These are phyloP conservation scores for Xeromyces bisporus DNA, from an alignment of 495 filamentous ascomycete species.

Conservation along the genomic window DNA sequence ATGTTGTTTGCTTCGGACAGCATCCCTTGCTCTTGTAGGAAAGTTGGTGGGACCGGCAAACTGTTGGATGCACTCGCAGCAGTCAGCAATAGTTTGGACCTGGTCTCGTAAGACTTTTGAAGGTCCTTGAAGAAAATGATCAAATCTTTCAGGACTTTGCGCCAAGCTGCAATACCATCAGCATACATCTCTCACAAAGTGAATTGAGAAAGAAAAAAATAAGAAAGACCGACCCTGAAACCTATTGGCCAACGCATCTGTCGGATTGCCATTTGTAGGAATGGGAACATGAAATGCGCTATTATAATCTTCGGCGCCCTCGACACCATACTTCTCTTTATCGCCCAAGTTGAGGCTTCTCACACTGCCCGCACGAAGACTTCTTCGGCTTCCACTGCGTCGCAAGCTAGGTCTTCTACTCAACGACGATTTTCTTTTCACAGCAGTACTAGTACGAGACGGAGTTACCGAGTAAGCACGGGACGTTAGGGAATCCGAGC, in stretches of 20 bases:
- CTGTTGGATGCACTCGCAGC: conserved; percentile 72
- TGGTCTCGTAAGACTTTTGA: conserved; percentile 74
- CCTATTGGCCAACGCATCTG: conserved; percentile 72
- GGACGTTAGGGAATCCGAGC: conserved; percentile 37
- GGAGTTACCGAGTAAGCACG: conserved; percentile 33
- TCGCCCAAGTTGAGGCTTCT: conserved; percentile 51
- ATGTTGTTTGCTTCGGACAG: conserved; percentile 74
- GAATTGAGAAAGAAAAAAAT: not conserved
- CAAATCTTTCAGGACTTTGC: conserved; percentile 85
- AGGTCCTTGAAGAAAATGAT: conserved; percentile 92
- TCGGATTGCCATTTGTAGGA: conserved; percentile 72
- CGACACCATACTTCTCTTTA: conserved; percentile 33
- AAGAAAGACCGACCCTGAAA: conserved; percentile 56
- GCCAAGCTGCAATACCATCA: conserved; percentile 50
- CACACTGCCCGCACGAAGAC: conserved; percentile 66
- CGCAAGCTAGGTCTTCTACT: conserved; percentile 57
- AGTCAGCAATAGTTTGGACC: conserved; percentile 66
- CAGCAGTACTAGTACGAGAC: conserved; percentile 61
- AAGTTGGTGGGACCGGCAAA: conserved; percentile 49
- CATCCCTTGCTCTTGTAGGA: conserved; percentile 64
- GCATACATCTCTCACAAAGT: not conserved
- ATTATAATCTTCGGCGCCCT: conserved; percentile 53
- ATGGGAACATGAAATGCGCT: conserved; percentile 80
- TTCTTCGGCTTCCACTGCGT: conserved; percentile 59
- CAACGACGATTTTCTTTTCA: conserved; percentile 72